Base-by-base conservation (phyloP, 768 basidiomycete species). In the Trametes punicea region DNA sequence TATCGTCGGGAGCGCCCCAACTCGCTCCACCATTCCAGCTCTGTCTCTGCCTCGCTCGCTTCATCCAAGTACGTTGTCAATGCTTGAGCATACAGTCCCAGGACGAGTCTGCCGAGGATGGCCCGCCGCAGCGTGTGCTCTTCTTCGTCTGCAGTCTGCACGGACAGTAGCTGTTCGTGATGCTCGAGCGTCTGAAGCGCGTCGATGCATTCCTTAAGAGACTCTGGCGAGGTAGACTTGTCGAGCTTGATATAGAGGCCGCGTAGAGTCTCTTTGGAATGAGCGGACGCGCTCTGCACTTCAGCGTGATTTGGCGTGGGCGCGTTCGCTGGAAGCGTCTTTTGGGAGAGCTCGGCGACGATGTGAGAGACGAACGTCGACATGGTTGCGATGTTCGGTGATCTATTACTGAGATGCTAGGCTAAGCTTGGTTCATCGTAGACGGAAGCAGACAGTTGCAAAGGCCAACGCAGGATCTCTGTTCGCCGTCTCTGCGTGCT, bases 21-120 rank as follows among this genome's bases (percentile, higher is more conserved):
- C 26, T 83, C 79, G 15, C 79, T 77, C 94, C 94, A 98, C 88
- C 89, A 97, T 41, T 88, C 82, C 18, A 89, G 83, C 64, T 93
- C 90, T 6, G 77, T 70, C 63, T 94, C 92, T 11, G 85, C 81
- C 30, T 82, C 69, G 8, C 81, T 74, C 1, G 93, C 90, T 64
- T 90, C 83, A 8, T 61, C 65, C 56, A 96, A 69, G 55, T 84
- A 82, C 20, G 74, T 65, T 59, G 90, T 81, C 64, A 94, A 70
- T 1, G 83, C 78, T 51, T 86, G 78, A 5, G 82, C 74, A 64
- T 92, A 93, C 15, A 90, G 57, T 7, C 77, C 77, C 4, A 83
- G 75, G 0, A 81, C 71, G 4, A 87, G 62, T 65, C 77, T 82
- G 33, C 73, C 69, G 6, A 81, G 59, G 11, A 85, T 73, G 11